Percentiles rank a stretch among this genome's conserved stretches.
These are phyloP conservation scores for Mucor piriformis DNA, from an alignment of 371 early-diverging fungal genomes.

Conservation along the genomic window DNA sequence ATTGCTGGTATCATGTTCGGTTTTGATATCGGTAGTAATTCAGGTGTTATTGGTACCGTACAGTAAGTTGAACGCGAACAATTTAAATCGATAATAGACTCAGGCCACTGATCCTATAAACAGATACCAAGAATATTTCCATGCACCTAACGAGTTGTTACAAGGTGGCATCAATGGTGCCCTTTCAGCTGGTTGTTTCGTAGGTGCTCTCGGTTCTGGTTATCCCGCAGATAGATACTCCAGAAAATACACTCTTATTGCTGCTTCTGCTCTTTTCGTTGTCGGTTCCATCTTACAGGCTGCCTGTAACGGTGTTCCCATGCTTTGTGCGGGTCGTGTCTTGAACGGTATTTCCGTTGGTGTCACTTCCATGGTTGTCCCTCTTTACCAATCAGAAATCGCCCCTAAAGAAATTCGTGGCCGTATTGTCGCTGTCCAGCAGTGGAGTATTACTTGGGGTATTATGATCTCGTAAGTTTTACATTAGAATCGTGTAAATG, in stretches of 20 bases:
- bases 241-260: constrained; percentile 45
- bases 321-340: constrained; percentile 44
- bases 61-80: constrained; percentile 32
- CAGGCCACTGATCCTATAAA: not conserved
- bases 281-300: constrained; percentile 45
- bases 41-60: constrained; percentile 58
- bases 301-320: constrained; percentile 39
- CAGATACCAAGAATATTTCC: constrained; percentile 59
- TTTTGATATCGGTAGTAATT: constrained; percentile 64
- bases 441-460: constrained; percentile 77
- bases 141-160: constrained; percentile 45
- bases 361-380: constrained; percentile 44
- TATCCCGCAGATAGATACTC: constrained; percentile 46
- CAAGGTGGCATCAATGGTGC: constrained; percentile 69
- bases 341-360: constrained; percentile 49
- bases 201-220: constrained; percentile 47
- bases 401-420: constrained; percentile 74
- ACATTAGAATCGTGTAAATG: not conserved
- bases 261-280: constrained; percentile 35
- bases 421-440: constrained; percentile 67
- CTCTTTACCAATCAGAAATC: constrained; percentile 58
- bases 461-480: constrained; percentile 50
- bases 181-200: constrained; percentile 44
- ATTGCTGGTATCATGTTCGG: constrained; percentile 68
- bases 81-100: not conserved